Conservation (phyloP, 345 rosid species). For the Eucalyptus decipiens region DNA sequence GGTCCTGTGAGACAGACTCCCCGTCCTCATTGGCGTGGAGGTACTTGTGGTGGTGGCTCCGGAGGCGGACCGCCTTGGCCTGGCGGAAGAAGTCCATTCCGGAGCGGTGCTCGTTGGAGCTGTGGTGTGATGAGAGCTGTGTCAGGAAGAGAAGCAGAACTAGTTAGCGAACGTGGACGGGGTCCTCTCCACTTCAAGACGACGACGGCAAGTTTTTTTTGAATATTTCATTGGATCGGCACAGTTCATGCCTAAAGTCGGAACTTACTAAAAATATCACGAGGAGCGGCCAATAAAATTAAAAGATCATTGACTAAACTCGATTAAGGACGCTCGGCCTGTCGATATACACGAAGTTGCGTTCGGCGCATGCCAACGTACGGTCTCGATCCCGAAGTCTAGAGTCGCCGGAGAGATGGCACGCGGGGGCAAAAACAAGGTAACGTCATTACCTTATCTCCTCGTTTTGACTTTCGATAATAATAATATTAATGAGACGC, state of each 20-base stretch:
- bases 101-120: not conserved
- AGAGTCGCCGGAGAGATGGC: not conserved
- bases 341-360: not conserved
- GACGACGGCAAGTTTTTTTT: not conserved
- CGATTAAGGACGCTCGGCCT: not conserved
- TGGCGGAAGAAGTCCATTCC: slow-evolving; percentile 19
- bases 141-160: not conserved
- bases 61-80: slow-evolving; percentile 8
- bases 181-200: not conserved
- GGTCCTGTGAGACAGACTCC: not conserved
- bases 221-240: not conserved
- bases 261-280: not conserved
- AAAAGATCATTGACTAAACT: not conserved
- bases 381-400: not conserved
- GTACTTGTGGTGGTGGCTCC: slow-evolving; percentile 29
- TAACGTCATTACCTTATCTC: not conserved
- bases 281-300: not conserved
- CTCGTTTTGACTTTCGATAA: not conserved
- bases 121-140: not conserved
- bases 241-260: not conserved
- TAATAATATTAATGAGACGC: not conserved
- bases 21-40: slow-evolving; percentile 15
- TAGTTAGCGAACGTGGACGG: not conserved
- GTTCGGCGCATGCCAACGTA: not conserved
- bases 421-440: not conserved